A percentile compares a stretch with the other conserved stretches of the same genome.
These are phyloP conservation scores for Euphorbia tirucalli DNA, from an alignment of 345 rosid genomes.

Conservation along the genomic window DNA sequence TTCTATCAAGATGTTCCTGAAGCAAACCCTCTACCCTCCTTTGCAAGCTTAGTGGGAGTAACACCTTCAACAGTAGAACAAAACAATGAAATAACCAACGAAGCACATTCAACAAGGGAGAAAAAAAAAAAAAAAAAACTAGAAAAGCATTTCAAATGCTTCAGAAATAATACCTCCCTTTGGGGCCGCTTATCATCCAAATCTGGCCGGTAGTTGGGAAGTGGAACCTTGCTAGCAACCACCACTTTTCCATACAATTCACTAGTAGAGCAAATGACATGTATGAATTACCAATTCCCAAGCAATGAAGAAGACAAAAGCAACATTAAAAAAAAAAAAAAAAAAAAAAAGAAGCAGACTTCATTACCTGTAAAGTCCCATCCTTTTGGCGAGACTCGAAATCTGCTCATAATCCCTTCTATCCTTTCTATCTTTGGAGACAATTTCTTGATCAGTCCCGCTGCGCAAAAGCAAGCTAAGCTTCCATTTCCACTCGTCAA, in stretches of 20 bases:
- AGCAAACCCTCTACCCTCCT: conserved; percentile 92
- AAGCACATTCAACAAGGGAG: too few relatives aligned
- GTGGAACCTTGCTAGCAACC: conserved; percentile 94
- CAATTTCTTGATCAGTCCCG: conserved; percentile 78
- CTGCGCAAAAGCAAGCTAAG: conserved; percentile 67
- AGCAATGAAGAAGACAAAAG: background rate
- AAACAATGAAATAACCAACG: background rate
- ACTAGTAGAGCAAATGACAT: conserved; percentile 32
- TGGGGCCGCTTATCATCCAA: conserved; percentile 99
- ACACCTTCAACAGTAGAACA: conserved; percentile 49
- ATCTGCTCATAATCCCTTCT: conserved; percentile 96
- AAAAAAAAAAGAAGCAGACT: background rate
- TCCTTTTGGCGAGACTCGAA: conserved; percentile 75
- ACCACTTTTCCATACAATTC: conserved; percentile 92
- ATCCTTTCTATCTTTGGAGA: conserved; percentile 86
- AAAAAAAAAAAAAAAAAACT: conserved; percentile 2
- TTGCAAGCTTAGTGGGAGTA: conserved; percentile 79
- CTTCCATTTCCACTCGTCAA: conserved; percentile 99
- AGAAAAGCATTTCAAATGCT: conserved; percentile 15
- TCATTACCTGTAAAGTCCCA: conserved; percentile 85
- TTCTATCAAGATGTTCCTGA: conserved; percentile 90
- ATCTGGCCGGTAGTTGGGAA: conserved; percentile 95
- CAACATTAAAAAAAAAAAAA: background rate
- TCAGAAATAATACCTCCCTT: conserved; percentile 65
- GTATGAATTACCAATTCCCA: background rate